Conservation (phyloP, 140 eudicot genomes). For the Stevia rebaudiana region DNA sequence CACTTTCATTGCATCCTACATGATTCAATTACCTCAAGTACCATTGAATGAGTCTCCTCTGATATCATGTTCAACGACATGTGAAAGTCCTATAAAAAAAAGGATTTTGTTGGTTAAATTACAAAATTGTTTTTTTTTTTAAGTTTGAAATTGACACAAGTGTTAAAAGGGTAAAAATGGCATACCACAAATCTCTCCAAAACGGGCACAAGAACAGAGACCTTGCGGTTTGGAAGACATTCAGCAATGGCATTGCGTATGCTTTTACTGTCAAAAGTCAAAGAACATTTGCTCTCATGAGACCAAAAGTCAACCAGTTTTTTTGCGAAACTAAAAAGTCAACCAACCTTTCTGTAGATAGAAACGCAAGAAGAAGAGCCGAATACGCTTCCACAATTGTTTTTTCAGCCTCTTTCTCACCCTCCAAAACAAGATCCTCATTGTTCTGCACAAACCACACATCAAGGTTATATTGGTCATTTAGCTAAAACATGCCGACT, state of each 20-base stretch:
- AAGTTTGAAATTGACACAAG: neutral
- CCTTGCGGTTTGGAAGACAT: constrained; percentile 68
- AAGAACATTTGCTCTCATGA: constrained; percentile 12
- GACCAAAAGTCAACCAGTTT: neutral
- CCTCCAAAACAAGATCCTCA: constrained; percentile 66
- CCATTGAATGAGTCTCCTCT: constrained; percentile 74
- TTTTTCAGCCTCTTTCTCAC: constrained; percentile 98
- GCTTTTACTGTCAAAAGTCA: constrained; percentile 53
- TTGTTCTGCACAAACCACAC: constrained; percentile 48
- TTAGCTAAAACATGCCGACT: neutral
- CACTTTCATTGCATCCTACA: constrained; percentile 55
- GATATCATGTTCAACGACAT: constrained; percentile 84
- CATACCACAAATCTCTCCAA: constrained; percentile 97
- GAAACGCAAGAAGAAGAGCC: constrained; percentile 92
- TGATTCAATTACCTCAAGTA: constrained; percentile 84
- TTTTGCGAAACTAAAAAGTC: neutral
- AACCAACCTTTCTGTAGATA: constrained; percentile 88
- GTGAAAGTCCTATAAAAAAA: constrained; percentile 66
- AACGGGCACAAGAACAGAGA: constrained; percentile 78
- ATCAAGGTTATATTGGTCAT: constrained; percentile 7
- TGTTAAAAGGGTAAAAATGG: constrained; percentile 13
- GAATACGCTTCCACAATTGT: constrained; percentile 94
- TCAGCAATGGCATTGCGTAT: constrained; percentile 69
- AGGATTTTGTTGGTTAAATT: constrained; percentile 3
- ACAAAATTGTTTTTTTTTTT: neutral